These are phyloP conservation scores for Xylaria digitata DNA, from an alignment of 2,329 filamentous ascomycete species.

Conservation along the genomic window DNA sequence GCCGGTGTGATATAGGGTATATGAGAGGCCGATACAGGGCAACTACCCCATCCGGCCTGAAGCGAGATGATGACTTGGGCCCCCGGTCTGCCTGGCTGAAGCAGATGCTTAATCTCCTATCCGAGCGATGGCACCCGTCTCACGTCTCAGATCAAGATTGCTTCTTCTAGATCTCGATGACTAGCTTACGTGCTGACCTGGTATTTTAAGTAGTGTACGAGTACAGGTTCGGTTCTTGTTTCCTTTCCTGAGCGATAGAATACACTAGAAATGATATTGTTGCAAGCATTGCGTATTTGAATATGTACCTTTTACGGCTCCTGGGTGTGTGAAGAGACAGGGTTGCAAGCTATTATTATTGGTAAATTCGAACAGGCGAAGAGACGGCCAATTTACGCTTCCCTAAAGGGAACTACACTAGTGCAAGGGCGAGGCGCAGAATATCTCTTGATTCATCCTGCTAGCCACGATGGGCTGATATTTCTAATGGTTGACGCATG, in stretches of 20 bases:
- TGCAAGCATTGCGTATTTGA: neutral
- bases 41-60: conserved; percentile 6
- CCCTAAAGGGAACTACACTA: neutral
- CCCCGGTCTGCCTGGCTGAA: conserved; percentile 15
- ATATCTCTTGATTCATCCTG: conserved; percentile 10
- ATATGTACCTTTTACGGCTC: neutral
- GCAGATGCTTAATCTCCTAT: neutral
- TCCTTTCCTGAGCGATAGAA: neutral
- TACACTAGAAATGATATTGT: neutral
- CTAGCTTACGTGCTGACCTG: neutral
- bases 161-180: conserved; percentile 6
- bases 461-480: conserved; percentile 9
- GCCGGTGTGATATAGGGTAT: neutral
- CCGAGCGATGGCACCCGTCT: conserved; percentile 11
- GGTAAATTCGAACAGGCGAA: neutral
- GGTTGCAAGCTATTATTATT: conserved; percentile 8
- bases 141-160: conserved; percentile 7
- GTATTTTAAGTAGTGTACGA: neutral
- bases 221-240: conserved; percentile 3
- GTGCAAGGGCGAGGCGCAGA: conserved; percentile 3
- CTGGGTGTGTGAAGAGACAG: neutral
- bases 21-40: neutral
- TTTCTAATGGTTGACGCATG: conserved; percentile 1
- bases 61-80: neutral
- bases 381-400: neutral